These are phyloP conservation scores for Deinandra increscens DNA, from an alignment of 129 eudicot genomes.

Conservation along the genomic window DNA sequence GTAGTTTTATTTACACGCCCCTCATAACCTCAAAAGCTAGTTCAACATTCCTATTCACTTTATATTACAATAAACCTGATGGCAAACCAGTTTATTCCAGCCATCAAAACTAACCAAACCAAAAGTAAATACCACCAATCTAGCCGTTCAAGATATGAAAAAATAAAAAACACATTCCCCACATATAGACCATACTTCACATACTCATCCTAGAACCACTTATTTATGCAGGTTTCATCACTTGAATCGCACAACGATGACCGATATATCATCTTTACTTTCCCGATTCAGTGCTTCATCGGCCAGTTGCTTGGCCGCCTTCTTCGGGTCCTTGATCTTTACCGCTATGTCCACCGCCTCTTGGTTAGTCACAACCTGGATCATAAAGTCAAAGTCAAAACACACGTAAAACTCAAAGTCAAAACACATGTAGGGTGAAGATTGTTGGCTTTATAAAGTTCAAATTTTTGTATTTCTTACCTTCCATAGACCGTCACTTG, in stretches of 20 bases:
- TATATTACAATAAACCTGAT: conserved; percentile 7
- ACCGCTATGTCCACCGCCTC: conserved; percentile 70
- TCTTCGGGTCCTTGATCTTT: conserved; percentile 67
- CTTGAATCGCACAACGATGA: conserved; percentile 78
- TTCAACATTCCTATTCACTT: neutral
- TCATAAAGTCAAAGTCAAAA: no score
- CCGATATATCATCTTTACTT: conserved; percentile 82
- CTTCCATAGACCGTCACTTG: conserved; percentile 91
- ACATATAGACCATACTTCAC: conserved; percentile 31
- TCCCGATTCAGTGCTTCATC: conserved; percentile 65
- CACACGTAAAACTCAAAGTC: conserved; percentile 6
- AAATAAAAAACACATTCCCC: neutral
- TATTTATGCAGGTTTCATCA: conserved; percentile 30
- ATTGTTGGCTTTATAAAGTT: conserved; percentile 7
- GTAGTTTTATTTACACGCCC: conserved; percentile 6
- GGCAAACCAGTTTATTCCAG: conserved; percentile 2
- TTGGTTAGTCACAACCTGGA: conserved; percentile 81
- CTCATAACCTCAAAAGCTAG: neutral
- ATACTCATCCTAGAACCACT: conserved; percentile 29
- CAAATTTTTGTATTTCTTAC: conserved; percentile 30
- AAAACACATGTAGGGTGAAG: neutral
- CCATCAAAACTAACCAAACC: conserved; percentile 26
- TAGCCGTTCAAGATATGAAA: conserved; percentile 33
- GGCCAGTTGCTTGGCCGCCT: conserved; percentile 77
- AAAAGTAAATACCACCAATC: conserved; percentile 24